Evolutionary conservation across 2,329 filamentous ascomycete genomes (phyloP), one percentile per base, ranked within the genome.

Genomic region (Colletotrichum sp.): DNA sequence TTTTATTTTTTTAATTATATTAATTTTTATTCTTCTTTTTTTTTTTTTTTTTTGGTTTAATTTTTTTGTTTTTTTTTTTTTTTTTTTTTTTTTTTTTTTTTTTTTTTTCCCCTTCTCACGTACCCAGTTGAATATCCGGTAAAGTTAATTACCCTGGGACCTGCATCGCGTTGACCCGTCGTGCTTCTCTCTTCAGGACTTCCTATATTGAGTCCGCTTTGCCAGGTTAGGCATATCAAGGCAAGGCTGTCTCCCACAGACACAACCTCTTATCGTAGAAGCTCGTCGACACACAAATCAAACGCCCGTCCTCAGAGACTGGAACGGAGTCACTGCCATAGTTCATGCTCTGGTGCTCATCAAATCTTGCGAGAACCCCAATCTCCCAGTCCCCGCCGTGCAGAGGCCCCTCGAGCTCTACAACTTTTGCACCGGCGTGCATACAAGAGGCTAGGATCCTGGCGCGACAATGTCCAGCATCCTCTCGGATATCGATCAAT

Each of bases 311-410:
- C 69, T 81, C 79, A 8, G 69, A 68, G 28, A 72, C 80, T 3
- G 89, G 89, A 78, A 90, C 88, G 75, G 92, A 90, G 84, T 96
- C 96, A 80, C 94, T 95, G 8, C 94, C 96, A 83, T 99, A 99
- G 81, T 98, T 98, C 95, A 98, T 98, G 83, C 95, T 98, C 85
- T 94, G 89, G 82, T 98, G 96, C 82, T 96, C 94, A 79, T 95
- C 94, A 81, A 98, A 98, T 69, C 89, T 90, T 0, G 90, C 93
- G 63, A 96, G 79, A 2, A 96, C 88, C 59, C 90, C 86, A 73
- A 97, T 93, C 2, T 81, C 81, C 90, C 93, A 95, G 21, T 78
- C 78, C n/a, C 72, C 85, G 76, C 77, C 84, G 2, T 84, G 80
- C 2, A 82, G 81, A 32, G 79, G 76, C 30, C 85, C 82, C 12